Evolutionary conservation across 2,329 filamentous ascomycete genomes (phyloP), one percentile per base, ranked within the genome.

Genomic region (Blastomyces gilchristii): DNA sequence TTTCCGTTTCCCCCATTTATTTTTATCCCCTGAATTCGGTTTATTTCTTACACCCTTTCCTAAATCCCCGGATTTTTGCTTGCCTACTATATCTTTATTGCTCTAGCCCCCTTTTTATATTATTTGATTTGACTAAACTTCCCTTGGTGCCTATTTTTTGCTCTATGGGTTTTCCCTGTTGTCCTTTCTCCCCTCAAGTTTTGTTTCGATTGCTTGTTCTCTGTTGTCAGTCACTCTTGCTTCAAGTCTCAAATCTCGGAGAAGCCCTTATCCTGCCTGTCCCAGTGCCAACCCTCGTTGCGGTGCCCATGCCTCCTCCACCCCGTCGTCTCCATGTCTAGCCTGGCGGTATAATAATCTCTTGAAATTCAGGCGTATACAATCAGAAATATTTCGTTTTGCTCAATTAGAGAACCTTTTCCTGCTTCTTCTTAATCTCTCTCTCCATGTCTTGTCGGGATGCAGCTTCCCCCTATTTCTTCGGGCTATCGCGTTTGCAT

Each of bases 301-400:
- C 43, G 6, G 2, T 28, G 3, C 22, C 47, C 47, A 12, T 14
- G 22, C 45, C 18, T n/a, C 18, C n/a, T 8, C 6, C 6, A 22
- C 47, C 25, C 12, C 25, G 12, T n/a, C 16, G 7, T 39, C 31
- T 37, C 52, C 12, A n/a, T 56, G 53, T 57, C 37, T 43, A 57
- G 54, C 28, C 18, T 57, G n/a, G 54, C 34, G 54, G 37, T 57
- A 22, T 57, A 41, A 57, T 57, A 39, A 43, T 57, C n/a, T 57
- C 12, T 57, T 57, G 34, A 43, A 57, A 57, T 57, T 25, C 54
- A 57, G 54, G 54, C 34, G 54, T 16, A 39, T 57, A 18, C 54
- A 57, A 57, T 57, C 54, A 57, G 54, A 57, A 57, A 43, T 37
- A 43, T 57, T 18, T 57, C n/a, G 2, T 43, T 43, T 56, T 22